Evolutionary conservation across 164 flowering plant species (phyloP).

Genomic region (Paratinospora sagittata): DNA sequence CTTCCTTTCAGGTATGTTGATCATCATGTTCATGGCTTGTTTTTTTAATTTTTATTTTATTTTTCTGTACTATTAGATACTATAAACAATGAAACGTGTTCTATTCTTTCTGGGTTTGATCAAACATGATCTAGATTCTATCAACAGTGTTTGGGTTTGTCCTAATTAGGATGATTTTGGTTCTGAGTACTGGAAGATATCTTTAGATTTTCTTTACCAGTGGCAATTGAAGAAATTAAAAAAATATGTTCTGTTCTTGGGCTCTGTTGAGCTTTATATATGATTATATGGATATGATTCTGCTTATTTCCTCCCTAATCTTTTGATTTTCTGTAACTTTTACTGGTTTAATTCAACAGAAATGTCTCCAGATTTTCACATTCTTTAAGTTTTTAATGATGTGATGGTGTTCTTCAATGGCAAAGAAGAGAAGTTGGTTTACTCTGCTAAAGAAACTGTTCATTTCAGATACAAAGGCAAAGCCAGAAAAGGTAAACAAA

Average conservation of each 20-base stretch:
- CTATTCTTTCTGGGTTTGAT: slow-evolving; percentile 6
- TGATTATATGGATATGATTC: background rate
- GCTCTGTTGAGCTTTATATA: background rate
- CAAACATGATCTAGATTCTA: background rate
- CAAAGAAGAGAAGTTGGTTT: slow-evolving; percentile 55
- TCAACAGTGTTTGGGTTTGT: slow-evolving; percentile 1
- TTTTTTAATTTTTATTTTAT: no score
- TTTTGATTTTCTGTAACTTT: background rate
- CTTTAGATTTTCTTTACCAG: background rate
- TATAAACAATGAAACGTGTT: slow-evolving; percentile 10
- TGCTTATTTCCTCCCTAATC: background rate
- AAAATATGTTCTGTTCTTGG: no score
- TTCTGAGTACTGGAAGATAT: slow-evolving; percentile 9
- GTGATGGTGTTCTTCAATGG: slow-evolving; percentile 33
- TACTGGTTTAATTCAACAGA: background rate
- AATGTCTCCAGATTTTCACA: background rate
- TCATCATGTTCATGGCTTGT: background rate
- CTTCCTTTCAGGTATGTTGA: slow-evolving; percentile 9
- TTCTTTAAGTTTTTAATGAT: slow-evolving; percentile 6
- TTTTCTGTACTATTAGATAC: background rate
- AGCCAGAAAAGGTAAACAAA: slow-evolving; percentile 39
- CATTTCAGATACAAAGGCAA: slow-evolving; percentile 32
- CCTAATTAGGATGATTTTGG: background rate
- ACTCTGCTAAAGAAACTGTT: slow-evolving; percentile 46
- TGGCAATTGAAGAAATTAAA: background rate